These are phyloP conservation scores for Kuraishia molischiana DNA, from an alignment of 805 yeast species.

Conservation along the genomic window DNA sequence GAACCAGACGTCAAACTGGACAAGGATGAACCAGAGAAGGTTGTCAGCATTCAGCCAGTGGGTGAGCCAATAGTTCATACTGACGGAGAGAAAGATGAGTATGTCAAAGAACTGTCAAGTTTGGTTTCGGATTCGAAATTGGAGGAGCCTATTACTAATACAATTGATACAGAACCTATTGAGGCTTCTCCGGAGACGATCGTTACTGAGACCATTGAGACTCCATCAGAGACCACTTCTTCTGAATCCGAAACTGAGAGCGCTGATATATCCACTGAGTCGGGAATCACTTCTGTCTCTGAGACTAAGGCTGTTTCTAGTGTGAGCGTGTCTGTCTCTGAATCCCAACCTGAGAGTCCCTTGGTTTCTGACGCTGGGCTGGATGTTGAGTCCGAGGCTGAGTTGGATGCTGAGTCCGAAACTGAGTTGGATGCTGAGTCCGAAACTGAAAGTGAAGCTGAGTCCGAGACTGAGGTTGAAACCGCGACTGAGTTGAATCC, in stretches of 20 bases:
- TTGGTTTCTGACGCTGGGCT: not conserved
- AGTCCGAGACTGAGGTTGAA: not conserved
- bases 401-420: not conserved
- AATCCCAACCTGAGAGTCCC: not conserved
- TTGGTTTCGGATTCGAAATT: not conserved
- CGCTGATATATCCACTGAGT: too few relatives aligned
- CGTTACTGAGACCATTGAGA: too few relatives aligned
- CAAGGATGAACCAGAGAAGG: slow-evolving; percentile 2
- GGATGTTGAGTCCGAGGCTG: not conserved
- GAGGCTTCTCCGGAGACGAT: too few relatives aligned
- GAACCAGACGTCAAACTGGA: not conserved
- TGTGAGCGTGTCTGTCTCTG: not conserved
- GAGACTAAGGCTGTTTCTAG: not conserved
- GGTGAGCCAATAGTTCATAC: not conserved
- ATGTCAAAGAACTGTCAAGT: not conserved
- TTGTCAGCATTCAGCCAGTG: slow-evolving; percentile 2
- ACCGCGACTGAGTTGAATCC: slow-evolving; percentile 8
- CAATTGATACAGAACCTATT: not conserved
- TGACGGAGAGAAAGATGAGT: not conserved
- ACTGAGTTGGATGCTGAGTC: not conserved
- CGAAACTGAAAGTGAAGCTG: not conserved
- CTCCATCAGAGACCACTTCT: too few relatives aligned
- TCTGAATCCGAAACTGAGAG: not conserved
- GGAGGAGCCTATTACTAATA: not conserved
- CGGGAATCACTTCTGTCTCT: not conserved